These are phyloP conservation scores for Phytophthora citrophthora DNA, from an alignment of 352 stramenopile species.

Conservation along the genomic window DNA sequence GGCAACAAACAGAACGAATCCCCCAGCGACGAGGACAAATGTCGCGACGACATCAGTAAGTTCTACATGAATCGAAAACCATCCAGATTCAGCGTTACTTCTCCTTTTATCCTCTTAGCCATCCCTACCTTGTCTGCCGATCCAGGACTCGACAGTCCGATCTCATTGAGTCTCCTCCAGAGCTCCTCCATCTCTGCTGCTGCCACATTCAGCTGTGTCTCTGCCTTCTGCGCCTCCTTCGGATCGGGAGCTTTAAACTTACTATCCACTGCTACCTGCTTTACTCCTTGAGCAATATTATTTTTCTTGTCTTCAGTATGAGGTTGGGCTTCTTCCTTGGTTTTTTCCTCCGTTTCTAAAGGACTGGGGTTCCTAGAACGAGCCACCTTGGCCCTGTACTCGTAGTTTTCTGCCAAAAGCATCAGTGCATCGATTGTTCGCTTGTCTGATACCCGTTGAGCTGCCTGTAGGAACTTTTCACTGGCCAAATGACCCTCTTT, in stretches of 20 bases:
- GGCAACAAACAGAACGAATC: constrained; percentile 88
- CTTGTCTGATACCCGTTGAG: constrained; percentile 60
- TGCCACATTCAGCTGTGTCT: constrained; percentile 71
- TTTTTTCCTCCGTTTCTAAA: constrained; percentile 15
- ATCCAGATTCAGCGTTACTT: neutral
- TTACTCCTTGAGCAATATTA: neutral
- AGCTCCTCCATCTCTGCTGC: constrained; percentile 86
- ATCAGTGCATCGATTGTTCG: constrained; percentile 75
- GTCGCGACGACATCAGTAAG: constrained; percentile 75
- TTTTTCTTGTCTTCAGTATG: constrained; percentile 14
- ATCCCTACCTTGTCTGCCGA: constrained; percentile 59
- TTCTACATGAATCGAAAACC: constrained; percentile 42
- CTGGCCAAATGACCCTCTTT: constrained; percentile 76
- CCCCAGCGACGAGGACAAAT: constrained; percentile 82
- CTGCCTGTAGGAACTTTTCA: constrained; percentile 70
- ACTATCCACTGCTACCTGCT: neutral
- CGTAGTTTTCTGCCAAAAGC: constrained; percentile 80
- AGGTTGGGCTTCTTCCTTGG: constrained; percentile 4
- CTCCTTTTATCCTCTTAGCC: neutral
- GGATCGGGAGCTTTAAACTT: constrained; percentile 27
- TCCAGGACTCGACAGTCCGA: constrained; percentile 66
- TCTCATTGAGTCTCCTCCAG: constrained; percentile 78
- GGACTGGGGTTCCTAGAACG: constrained; percentile 42
- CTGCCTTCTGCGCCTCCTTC: constrained; percentile 43
- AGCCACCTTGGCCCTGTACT: constrained; percentile 76